Evolutionary conservation across 139 green algal genomes (phyloP).

Genomic region (Coccomyxa sp.): DNA sequence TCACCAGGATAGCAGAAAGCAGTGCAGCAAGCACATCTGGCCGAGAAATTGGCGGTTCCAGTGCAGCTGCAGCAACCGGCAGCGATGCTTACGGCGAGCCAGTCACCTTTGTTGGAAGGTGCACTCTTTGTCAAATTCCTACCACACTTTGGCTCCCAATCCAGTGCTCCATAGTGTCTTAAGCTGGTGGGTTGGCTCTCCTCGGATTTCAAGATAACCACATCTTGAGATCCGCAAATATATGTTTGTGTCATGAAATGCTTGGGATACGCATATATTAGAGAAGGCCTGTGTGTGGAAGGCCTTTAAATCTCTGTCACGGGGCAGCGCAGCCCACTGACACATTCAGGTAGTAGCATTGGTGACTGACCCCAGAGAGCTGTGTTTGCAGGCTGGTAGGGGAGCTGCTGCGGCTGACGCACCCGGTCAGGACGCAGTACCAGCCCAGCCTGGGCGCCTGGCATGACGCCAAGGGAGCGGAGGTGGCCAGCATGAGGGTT

Average conservation of each 20-base stretch:
- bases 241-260: too few relatives aligned
- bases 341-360: too few relatives aligned
- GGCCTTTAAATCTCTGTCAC: too few relatives aligned
- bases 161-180: not conserved
- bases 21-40: not conserved
- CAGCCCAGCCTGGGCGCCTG: not conserved
- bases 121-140: too few relatives aligned
- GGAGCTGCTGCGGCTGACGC: slow-evolving; percentile 17
- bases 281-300: too few relatives aligned
- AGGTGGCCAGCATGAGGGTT: not conserved
- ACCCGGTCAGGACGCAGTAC: slow-evolving; percentile 11
- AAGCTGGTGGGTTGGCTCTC: too few relatives aligned
- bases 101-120: slow-evolving; percentile 1
- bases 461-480: not conserved
- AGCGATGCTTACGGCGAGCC: not conserved
- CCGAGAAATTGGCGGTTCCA: not conserved
- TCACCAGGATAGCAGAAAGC: not conserved
- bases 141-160: not conserved
- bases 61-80: not conserved
- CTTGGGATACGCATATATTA: too few relatives aligned
- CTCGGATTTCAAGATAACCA: too few relatives aligned
- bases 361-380: too few relatives aligned
- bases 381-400: slow-evolving; percentile 1
- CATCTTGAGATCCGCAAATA: too few relatives aligned
- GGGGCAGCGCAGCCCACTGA: too few relatives aligned